phyloP scores from a whole-genome alignment of 2,329 filamentous ascomycete species.

The Neocatenulostroma microsporum region DNA sequence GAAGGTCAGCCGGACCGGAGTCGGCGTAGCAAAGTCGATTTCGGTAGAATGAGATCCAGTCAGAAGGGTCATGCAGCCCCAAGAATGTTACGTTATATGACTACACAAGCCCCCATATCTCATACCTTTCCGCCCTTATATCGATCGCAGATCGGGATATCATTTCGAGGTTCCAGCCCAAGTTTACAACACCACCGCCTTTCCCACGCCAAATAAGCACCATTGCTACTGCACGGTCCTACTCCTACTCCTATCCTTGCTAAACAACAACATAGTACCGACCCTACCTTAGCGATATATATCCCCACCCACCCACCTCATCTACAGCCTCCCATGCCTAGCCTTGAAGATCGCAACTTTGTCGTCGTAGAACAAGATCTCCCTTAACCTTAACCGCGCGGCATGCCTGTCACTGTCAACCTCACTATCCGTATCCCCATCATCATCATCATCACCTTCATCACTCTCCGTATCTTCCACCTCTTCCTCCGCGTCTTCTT shows the following conservation, averaged over 20 bases:
- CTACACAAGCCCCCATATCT: not conserved
- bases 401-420: conserved; percentile 11
- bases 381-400: conserved; percentile 55
- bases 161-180: not conserved
- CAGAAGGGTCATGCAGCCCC: no score
- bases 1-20: not conserved
- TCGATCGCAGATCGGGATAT: conserved; percentile 2
- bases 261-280: no score
- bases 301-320: conserved; percentile 1
- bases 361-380: conserved; percentile 80
- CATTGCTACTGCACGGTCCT: no score
- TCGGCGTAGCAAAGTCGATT: not conserved
- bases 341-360: conserved; percentile 75
- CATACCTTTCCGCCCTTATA: not conserved
- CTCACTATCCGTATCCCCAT: conserved; percentile 29
- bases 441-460: conserved; percentile 26
- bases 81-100: no score
- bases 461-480: conserved; percentile 36
- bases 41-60: not conserved
- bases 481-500: conserved; percentile 37
- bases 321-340: conserved; percentile 49
- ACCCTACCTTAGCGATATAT: no score
- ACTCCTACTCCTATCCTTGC: no score
- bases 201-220: no score
- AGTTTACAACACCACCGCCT: not conserved